Evolutionary conservation across 306 rosid species (phyloP), one percentile per base, ranked within the genome.

Genomic region (Macrotyloma uniflorum): DNA sequence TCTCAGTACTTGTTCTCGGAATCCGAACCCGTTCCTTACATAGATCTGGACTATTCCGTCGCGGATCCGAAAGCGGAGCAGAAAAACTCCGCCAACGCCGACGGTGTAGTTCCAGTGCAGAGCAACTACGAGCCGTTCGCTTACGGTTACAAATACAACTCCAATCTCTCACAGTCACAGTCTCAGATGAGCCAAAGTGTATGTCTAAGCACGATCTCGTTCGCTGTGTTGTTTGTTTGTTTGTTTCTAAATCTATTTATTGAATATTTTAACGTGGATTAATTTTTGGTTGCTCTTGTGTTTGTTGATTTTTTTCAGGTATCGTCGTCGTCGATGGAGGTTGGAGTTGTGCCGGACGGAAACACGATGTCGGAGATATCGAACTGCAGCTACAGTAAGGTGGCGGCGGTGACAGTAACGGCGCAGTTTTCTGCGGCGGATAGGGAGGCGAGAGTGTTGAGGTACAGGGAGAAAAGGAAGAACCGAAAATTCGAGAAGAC

Each of bases 381-480:
- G 6, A 83, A 89, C 84, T 58, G 69, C 16, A 90, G 75, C 76
- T 35, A 66, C 65, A 30, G 51, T 78, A 24, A 72, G 77, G 75
- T 91, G 36, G 96, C 93, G 12, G 97, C 80, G 66, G 65, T 51
- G 55, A 40, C 66, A 16, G 74, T 66, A 15, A 30, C 88, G 77
- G 85, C 89, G 42, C 96, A 75, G 86, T 72, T 87, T 4, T 87
- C 96, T 22, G 79, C 93, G 46, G 98, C 93, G 10, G 99, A 93
- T 67, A 80, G 99, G 38, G 98, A 89, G 72, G 98, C 98, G 13
- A 88, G 93, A 81, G 99, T 95, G 43, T 67, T 95, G 86, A 95
- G 99, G 94, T 95, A 95, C 85, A 88, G 90, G 40, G 98, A 95
- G 89, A 95, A 95, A 89, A 90, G 99, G 82, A 95, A 95, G 98